Percentiles rank a stretch among this genome's conserved stretches.
These are phyloP conservation scores for Ophryocystis elektroscirrha DNA, from an alignment of 169 alveolate genomes.

Conservation along the genomic window DNA sequence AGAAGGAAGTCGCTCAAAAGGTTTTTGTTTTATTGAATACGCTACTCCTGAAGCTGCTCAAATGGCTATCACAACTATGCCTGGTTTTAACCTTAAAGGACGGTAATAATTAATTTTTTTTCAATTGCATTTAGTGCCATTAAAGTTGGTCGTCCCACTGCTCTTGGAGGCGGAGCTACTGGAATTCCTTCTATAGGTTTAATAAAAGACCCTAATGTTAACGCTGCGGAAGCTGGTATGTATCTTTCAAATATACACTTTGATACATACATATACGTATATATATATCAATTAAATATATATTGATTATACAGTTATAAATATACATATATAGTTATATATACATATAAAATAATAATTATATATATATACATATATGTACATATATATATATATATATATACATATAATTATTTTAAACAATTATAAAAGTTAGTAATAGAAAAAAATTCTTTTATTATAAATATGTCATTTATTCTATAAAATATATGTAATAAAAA, in stretches of 20 bases:
- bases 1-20: conserved; percentile 38
- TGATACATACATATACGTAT: not conserved
- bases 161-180: not conserved
- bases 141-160: not conserved
- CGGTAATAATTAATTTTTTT: conserved; percentile 2
- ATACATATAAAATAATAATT: not conserved
- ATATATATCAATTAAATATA: not conserved
- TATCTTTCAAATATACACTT: not conserved
- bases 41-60: conserved; percentile 38
- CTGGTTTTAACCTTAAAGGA: conserved; percentile 28
- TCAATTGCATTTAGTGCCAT: not conserved
- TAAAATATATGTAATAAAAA: no score
- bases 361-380: not conserved
- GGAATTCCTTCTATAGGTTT: not conserved
- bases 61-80: conserved; percentile 35
- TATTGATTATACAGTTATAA: not conserved
- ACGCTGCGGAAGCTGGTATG: not conserved
- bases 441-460: no score
- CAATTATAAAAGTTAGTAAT: no score
- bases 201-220: not conserved
- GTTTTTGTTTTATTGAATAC: conserved; percentile 34
- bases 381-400: not conserved
- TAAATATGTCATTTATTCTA: no score
- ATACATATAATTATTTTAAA: not conserved
- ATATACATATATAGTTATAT: not conserved